These are phyloP conservation scores for Saturnispora sanitii DNA, from an alignment of 805 yeast species.

Conservation along the genomic window DNA sequence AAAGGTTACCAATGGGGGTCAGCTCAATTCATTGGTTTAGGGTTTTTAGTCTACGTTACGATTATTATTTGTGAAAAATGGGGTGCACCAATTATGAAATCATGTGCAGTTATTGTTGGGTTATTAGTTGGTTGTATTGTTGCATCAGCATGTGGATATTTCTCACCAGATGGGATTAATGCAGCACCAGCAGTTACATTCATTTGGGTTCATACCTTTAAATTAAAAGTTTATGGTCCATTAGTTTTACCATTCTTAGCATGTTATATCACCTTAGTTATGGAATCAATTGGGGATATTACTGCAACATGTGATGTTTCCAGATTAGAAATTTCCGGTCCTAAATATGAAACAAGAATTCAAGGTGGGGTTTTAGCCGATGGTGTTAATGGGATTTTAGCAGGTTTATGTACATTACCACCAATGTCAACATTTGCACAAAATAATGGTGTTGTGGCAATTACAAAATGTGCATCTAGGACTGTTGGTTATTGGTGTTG, in stretches of 20 bases:
- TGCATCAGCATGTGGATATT: slow-evolving; percentile 85
- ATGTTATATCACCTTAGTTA: slow-evolving; percentile 69
- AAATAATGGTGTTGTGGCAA: slow-evolving; percentile 88
- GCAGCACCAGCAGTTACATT: slow-evolving; percentile 77
- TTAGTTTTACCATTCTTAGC: slow-evolving; percentile 79
- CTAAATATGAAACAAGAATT: slow-evolving; percentile 67
- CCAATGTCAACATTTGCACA: slow-evolving; percentile 92
- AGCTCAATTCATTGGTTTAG: slow-evolving; percentile 78
- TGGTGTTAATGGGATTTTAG: slow-evolving; percentile 64
- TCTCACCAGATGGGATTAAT: slow-evolving; percentile 45
- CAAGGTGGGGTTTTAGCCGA: slow-evolving; percentile 93
- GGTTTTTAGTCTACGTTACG: slow-evolving; percentile 68
- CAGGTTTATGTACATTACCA: slow-evolving; percentile 75
- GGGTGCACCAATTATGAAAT: slow-evolving; percentile 92
- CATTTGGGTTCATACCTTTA: slow-evolving; percentile 82
- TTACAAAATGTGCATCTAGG: slow-evolving; percentile 87
- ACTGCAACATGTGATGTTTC: slow-evolving; percentile 93
- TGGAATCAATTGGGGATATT: slow-evolving; percentile 93
- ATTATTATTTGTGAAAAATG: slow-evolving; percentile 73
- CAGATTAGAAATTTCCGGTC: slow-evolving; percentile 75
- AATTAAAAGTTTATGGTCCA: slow-evolving; percentile 69
- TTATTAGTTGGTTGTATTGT: slow-evolving; percentile 82
- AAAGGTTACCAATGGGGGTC: slow-evolving; percentile 65
- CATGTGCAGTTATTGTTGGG: slow-evolving; percentile 86
- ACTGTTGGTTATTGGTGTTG: slow-evolving; percentile 46